Percentiles rank a stretch among this genome's conserved stretches.
These are phyloP conservation scores for Cyberlindnera meyerae DNA, from an alignment of 805 yeast genomes.

Conservation along the genomic window DNA sequence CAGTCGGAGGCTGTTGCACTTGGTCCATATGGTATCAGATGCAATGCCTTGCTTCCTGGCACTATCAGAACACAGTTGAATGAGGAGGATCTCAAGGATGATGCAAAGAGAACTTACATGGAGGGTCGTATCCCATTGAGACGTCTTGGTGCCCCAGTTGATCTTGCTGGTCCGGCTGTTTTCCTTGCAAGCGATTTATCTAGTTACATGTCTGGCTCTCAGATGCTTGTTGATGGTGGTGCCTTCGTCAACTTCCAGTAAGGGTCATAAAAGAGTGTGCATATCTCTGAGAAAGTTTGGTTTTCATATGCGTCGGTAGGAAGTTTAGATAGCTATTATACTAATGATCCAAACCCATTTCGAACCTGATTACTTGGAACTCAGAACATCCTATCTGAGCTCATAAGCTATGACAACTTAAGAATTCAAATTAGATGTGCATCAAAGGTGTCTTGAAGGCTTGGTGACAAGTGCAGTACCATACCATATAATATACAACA, in stretches of 20 bases:
- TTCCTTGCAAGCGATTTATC: constrained; percentile 37
- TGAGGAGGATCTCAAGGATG: constrained; percentile 37
- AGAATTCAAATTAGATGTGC: no score
- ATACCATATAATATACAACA: no score
- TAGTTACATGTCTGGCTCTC: constrained; percentile 37
- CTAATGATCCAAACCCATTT: no score
- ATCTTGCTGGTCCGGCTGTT: constrained; percentile 39
- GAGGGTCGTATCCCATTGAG: constrained; percentile 37
- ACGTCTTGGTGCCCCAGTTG: constrained; percentile 34
- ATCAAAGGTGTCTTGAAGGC: no score
- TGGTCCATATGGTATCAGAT: constrained; percentile 39
- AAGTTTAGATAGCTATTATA: no score
- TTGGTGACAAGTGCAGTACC: no score
- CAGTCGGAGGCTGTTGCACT: constrained; percentile 41
- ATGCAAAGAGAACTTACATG: constrained; percentile 33
- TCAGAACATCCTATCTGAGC: no score
- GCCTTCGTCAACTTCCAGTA: constrained; percentile 43
- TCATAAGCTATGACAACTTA: no score
- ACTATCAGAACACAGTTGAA: constrained; percentile 39
- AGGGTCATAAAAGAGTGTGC: no score
- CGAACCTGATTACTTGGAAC: no score
- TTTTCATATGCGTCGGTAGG: no score
- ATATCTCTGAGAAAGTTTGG: no score
- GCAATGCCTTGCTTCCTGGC: constrained; percentile 43
- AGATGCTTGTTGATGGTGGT: constrained; percentile 41